Base-by-base conservation (phyloP, 306 rosid species). In the Luffa aegyptiaca region DNA sequence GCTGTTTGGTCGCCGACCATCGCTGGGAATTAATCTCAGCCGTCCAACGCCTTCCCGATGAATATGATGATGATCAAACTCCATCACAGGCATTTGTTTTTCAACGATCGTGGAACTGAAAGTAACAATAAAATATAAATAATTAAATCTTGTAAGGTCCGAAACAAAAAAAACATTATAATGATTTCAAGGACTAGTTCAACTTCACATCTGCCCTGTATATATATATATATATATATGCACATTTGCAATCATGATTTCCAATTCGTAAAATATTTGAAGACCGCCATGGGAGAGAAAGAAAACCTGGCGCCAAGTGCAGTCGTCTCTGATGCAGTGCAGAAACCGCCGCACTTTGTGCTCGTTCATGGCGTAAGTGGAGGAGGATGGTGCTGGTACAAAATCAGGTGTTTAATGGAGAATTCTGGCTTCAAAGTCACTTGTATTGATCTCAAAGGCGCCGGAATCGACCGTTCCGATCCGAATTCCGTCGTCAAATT, bases 381-480 rank as follows among this genome's bases (percentile, higher is more conserved):
- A 12, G 99, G 97, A 55, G 80, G 87, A 73, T 95, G 99, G 99
- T 90, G 99, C 70, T 95, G 99, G 99, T 95, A 90, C 90, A 95
- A 90, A 91, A 85, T 95, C 87, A 78, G 89, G 82, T 89, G 93
- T 68, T 92, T 92, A 4, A 88, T 95, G 97, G 97, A 95, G 87
- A 91, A 89, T 87, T 95, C 97, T 5, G 97, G 98, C 81, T 89
- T 81, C 84, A 90, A 77, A 80, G 97, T 92, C 10, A 86, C 98
- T 6, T 88, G 93, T 76, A 65, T 95, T 79, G 97, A 95, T 84
- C 97, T 95, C 35, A 95, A 91, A 83, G 76, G 97, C 35, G 82
- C 89, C 10, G 98, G 98, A 76, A 85, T 89, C 63, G 93, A 95
- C 84, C 88, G 48, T 57, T 86, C 96, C 35, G 78, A 91, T 81